Evolutionary conservation across 176 grass and related monocot genomes (phyloP).

Genomic region (Rhynchospora pubera): DNA sequence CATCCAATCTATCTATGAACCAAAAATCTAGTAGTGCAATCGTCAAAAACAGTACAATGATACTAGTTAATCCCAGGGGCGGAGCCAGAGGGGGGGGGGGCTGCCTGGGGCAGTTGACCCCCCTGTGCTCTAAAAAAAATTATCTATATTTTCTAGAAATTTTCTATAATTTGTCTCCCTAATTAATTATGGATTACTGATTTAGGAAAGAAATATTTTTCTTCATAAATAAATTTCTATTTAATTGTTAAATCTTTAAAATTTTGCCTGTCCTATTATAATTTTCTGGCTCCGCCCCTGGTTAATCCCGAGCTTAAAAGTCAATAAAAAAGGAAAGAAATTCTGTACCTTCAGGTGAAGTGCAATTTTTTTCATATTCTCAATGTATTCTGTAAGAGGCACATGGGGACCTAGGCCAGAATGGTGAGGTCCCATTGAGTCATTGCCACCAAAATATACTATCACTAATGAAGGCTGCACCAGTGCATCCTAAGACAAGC

Average conservation of each 20-base stretch:
- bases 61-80: too few species aligned
- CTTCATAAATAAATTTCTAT: too few species aligned
- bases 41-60: slow-evolving; percentile 7
- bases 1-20: background rate
- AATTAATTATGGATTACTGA: too few species aligned
- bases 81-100: too few species aligned
- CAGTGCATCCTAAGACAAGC: slow-evolving; percentile 38
- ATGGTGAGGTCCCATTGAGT: slow-evolving; percentile 50
- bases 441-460: slow-evolving; percentile 94
- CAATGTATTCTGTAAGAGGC: slow-evolving; percentile 68
- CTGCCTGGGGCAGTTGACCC: too few species aligned
- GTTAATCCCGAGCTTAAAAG: background rate
- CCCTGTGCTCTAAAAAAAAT: too few species aligned
- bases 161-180: too few species aligned
- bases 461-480: slow-evolving; percentile 70
- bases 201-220: too few species aligned
- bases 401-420: slow-evolving; percentile 81
- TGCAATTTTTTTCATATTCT: slow-evolving; percentile 73
- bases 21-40: background rate
- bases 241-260: too few species aligned
- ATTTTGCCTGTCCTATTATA: too few species aligned
- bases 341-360: slow-evolving; percentile 66
- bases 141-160: too few species aligned
- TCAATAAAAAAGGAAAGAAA: background rate
- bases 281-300: too few species aligned